phyloP scores from a whole-genome alignment of 345 rosid species.

The Brassica napus region DNA sequence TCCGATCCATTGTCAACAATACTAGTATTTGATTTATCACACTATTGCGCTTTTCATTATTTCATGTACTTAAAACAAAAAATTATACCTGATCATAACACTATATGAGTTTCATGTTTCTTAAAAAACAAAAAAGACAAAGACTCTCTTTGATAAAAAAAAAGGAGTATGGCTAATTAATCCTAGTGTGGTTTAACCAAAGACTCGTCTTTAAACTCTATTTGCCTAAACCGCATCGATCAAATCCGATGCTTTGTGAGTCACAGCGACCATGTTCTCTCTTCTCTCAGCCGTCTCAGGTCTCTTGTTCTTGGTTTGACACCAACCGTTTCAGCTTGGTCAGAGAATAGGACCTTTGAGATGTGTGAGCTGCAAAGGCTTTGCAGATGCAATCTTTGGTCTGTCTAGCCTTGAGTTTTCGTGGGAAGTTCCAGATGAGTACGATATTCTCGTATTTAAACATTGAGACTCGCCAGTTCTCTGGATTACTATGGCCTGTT shows the following conservation, averaged over 20 bases:
- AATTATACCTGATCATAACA: background rate
- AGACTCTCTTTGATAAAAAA: background rate
- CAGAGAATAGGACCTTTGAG: slow-evolving; percentile 66
- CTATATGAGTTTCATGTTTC: slow-evolving; percentile 8
- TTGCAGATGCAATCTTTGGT: no score
- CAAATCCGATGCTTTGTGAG: slow-evolving; percentile 29
- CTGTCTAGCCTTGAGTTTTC: no score
- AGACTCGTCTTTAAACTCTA: background rate
- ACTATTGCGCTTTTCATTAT: background rate
- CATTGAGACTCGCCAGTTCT: slow-evolving; percentile 39
- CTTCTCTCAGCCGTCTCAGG: slow-evolving; percentile 20
- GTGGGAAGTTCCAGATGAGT: slow-evolving; percentile 77
- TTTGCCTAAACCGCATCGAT: slow-evolving; percentile 38
- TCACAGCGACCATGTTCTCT: slow-evolving; percentile 17
- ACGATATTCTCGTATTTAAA: slow-evolving; percentile 56
- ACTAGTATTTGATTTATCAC: background rate
- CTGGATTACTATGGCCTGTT: slow-evolving; percentile 49
- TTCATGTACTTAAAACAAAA: background rate
- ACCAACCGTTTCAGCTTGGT: slow-evolving; percentile 76
- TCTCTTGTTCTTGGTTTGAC: slow-evolving; percentile 43
- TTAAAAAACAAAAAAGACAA: background rate
- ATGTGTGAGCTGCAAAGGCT: slow-evolving; percentile 72
- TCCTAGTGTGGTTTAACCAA: slow-evolving; percentile 22
- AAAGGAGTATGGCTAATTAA: slow-evolving; percentile 17
- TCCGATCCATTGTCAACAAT: slow-evolving; percentile 47